Base-by-base conservation (phyloP, 805 yeast species). In the Komagataella ulmi region DNA sequence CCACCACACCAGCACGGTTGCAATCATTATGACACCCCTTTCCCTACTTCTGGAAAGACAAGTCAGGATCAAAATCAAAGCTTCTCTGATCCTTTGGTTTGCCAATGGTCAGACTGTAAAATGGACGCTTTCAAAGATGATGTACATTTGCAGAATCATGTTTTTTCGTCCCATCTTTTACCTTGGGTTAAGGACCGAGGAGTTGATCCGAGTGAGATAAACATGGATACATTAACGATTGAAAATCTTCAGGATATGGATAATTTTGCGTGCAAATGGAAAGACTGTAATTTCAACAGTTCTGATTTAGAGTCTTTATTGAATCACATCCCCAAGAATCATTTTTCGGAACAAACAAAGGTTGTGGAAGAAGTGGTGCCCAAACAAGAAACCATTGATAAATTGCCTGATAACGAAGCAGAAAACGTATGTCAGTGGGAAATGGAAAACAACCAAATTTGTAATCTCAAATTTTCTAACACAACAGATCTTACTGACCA, bases 401-500 rank as follows among this genome's bases (percentile, higher is more conserved):
- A 47, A 45, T 17, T 54, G 24, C 53, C 58, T 10, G 49, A 51
- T 19, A 45, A 50, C 30, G 23, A 58, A 51, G 53, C 18, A 40
- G 52, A 54, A 40, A 63, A 59, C 54, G 49, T 56, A 55, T 62
- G 79, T 67, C 61, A 69, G 65, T 60, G 81, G 84, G 58, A 63
- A 45, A 46, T 51, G 56, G 23, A 21, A n/a, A 44, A 52, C 24
- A 67, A 67, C 8, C 54, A 52, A 8, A 53, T 66, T 3, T 93
- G 98, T 62, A 68, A 68, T 45, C 54, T 58, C 47, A 54, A 55
- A 2, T 89, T 87, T 59, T 52, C 59, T 3, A 63, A 75, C 5
- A 76, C 85, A 2, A 77, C 79, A 12, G 84, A 75, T 5, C 70
- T 93, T 50, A 88, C 89, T 44, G 70, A 75, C 4, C 99, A 93